A percentile compares a stretch with the other conserved stretches of the same genome.
phyloP scores from a whole-genome alignment of 305 asterid species.

The Rubia peregrina region DNA sequence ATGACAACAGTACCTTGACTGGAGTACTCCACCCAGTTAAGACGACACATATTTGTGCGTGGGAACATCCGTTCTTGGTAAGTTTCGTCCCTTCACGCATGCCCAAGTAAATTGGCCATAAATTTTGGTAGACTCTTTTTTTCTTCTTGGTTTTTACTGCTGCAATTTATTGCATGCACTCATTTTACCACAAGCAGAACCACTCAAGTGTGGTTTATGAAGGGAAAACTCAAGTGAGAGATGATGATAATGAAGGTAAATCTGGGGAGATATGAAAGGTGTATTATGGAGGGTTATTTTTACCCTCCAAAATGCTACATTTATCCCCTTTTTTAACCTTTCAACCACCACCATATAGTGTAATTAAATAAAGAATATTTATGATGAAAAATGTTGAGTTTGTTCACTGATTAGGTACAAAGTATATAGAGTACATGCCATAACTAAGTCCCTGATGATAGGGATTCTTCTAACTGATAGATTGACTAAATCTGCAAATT shows the following conservation, averaged over 20 bases:
- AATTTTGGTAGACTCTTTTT: slow-evolving; percentile 8
- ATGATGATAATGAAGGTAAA: slow-evolving; percentile 32
- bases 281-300: too few species aligned
- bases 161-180: slow-evolving; percentile 10
- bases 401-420: too few species aligned
- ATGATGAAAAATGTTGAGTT: too few species aligned
- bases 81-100: slow-evolving; percentile 25
- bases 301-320: too few species aligned
- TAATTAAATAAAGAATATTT: too few species aligned
- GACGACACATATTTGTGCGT: slow-evolving; percentile 8
- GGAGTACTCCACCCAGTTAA: slow-evolving; percentile 1
- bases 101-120: not conserved
- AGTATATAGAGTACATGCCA: too few species aligned
- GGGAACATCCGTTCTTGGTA: slow-evolving; percentile 25
- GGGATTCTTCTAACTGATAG: too few species aligned
- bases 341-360: too few species aligned
- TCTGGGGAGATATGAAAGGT: slow-evolving; percentile 55
- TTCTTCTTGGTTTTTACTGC: slow-evolving; percentile 11
- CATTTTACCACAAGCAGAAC: slow-evolving; percentile 11
- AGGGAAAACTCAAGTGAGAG: not conserved
- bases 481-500: too few species aligned
- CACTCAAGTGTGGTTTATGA: not conserved
- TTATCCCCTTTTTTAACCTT: too few species aligned
- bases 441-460: too few species aligned
- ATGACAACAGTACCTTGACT: slow-evolving; percentile 8